These are phyloP conservation scores for Boletus tylopilopsis DNA, from an alignment of 768 basidiomycete genomes.

Conservation along the genomic window DNA sequence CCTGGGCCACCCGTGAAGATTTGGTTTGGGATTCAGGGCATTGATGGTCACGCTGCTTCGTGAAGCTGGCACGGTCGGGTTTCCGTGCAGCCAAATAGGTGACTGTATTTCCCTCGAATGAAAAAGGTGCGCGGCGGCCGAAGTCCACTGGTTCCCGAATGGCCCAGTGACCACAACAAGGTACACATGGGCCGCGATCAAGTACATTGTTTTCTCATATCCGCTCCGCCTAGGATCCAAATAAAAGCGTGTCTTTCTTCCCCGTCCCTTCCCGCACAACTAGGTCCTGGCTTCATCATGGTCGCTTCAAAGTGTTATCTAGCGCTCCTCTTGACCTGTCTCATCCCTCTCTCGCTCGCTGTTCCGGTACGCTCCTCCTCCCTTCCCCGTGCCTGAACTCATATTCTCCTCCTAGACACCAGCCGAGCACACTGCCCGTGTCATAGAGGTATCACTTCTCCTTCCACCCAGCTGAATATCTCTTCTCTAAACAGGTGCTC, in stretches of 20 bases:
- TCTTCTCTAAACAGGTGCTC: slow-evolving; percentile 3
- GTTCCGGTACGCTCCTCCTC: slow-evolving; percentile 15
- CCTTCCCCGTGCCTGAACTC: background rate
- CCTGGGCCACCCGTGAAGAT: slow-evolving; percentile 4
- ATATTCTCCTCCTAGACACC: slow-evolving; percentile 10
- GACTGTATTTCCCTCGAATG: slow-evolving; percentile 20
- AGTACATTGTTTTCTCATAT: slow-evolving; percentile 23
- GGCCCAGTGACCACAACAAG: slow-evolving; percentile 17
- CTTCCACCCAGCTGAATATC: background rate
- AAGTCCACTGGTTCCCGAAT: slow-evolving; percentile 24
- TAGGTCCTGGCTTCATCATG: slow-evolving; percentile 15
- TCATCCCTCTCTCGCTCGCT: slow-evolving; percentile 22
- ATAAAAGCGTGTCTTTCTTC: slow-evolving; percentile 21
- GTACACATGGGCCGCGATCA: slow-evolving; percentile 18
- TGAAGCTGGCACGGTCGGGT: slow-evolving; percentile 5
- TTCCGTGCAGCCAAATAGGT: slow-evolving; percentile 15
- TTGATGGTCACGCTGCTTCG: slow-evolving; percentile 6
- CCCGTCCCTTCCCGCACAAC: background rate
- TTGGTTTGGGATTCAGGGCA: slow-evolving; percentile 4
- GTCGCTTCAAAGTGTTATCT: slow-evolving; percentile 16
- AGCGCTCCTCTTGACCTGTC: slow-evolving; percentile 18
- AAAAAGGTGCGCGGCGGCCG: slow-evolving; percentile 23
- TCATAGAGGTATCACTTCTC: slow-evolving; percentile 8
- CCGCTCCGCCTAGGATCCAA: slow-evolving; percentile 5
- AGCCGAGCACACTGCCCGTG: slow-evolving; percentile 5